A percentile compares a stretch with the other conserved stretches of the same genome.
These are phyloP conservation scores for Tuber borchii DNA, from an alignment of 495 filamentous ascomycete species.

Conservation along the genomic window DNA sequence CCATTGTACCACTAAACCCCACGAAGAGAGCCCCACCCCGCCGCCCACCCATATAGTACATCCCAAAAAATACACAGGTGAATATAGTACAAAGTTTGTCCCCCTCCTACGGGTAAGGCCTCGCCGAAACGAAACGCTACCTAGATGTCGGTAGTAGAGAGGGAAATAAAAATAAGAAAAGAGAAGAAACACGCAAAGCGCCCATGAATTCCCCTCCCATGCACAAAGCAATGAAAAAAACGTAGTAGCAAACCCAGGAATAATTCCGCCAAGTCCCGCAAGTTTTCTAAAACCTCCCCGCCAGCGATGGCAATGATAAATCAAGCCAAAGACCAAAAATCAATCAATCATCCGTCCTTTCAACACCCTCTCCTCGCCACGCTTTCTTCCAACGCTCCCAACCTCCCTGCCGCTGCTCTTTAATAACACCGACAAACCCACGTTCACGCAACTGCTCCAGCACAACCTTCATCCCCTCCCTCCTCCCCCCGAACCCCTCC, in stretches of 20 bases:
- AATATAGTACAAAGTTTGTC: neutral
- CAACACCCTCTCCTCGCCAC: slow-evolving; percentile 38
- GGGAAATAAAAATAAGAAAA: neutral
- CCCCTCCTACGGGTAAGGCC: neutral
- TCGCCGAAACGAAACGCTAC: neutral
- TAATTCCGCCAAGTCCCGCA: neutral
- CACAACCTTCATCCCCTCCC: slow-evolving; percentile 92
- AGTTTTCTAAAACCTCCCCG: neutral
- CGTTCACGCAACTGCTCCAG: slow-evolving; percentile 75
- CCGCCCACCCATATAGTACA: neutral
- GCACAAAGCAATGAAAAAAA: neutral
- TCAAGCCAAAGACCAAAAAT: neutral
- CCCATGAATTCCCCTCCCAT: neutral
- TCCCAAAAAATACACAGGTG: neutral
- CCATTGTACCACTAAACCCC: neutral
- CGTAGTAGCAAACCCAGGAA: neutral
- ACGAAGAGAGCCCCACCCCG: neutral
- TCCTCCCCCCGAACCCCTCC: slow-evolving; percentile 76
- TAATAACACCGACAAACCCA: slow-evolving; percentile 76
- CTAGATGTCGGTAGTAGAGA: neutral
- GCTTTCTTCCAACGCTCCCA: slow-evolving; percentile 41
- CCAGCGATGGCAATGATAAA: neutral
- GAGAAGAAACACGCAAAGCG: neutral
- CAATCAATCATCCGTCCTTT: slow-evolving; percentile 23
- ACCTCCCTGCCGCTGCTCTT: slow-evolving; percentile 48